Conservation (phyloP, 2,329 filamentous ascomycete species). For the Periconia sp. region DNA sequence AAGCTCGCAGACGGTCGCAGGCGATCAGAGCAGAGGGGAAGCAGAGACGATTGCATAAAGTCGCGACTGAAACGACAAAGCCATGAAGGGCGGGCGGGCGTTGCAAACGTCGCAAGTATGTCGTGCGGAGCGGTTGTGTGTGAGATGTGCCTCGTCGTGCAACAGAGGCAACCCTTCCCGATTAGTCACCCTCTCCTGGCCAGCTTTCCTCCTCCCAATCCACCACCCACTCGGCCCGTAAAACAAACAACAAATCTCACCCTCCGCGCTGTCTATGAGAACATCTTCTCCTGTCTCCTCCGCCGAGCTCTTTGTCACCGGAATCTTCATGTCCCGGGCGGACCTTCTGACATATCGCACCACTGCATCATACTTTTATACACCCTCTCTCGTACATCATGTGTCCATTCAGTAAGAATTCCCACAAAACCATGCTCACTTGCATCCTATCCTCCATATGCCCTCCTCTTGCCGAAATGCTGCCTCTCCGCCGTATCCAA, state of each 20-base stretch:
- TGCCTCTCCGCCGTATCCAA: background rate
- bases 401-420: conserved; percentile 39
- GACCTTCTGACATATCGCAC: conserved; percentile 19
- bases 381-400: conserved; percentile 14
- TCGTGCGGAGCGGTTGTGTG: conserved; percentile 31
- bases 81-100: conserved; percentile 17
- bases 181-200: conserved; percentile 22
- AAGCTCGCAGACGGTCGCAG: too few species aligned
- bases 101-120: conserved; percentile 22
- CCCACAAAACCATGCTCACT: background rate
- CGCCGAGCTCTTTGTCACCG: conserved; percentile 23
- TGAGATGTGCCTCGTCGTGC: conserved; percentile 29
- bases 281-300: conserved; percentile 21
- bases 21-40: conserved; percentile 1
- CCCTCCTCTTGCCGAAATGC: background rate
- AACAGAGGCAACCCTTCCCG: conserved; percentile 23
- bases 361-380: background rate
- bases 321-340: conserved; percentile 30
- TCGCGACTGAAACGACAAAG: conserved; percentile 17
- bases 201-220: conserved; percentile 17
- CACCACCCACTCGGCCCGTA: conserved; percentile 27
- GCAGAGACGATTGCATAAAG: conserved; percentile 14
- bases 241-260: conserved; percentile 40
- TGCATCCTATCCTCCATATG: background rate
- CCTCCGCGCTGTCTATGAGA: conserved; percentile 26